Base-by-base conservation (phyloP, 2,329 filamentous ascomycete genomes). In the Canariomyces notabilis region DNA sequence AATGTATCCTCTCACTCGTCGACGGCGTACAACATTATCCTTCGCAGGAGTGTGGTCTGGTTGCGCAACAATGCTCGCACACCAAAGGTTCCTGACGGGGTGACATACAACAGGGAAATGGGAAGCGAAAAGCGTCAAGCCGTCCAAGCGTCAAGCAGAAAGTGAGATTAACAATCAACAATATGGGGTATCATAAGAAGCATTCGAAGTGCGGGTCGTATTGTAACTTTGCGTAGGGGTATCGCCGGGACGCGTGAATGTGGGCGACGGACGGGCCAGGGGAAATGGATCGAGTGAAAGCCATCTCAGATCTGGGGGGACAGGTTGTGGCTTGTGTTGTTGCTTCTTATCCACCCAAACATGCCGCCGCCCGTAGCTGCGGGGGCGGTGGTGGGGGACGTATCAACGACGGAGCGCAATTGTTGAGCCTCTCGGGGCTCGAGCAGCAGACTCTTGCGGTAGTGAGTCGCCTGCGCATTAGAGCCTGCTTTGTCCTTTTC, bases 391-490 rank as follows among this genome's bases (percentile, higher is more conserved):
- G 42, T 37, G 1, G 52, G 50, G 15, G 59, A 44, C 1, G 49
- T 51, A 7, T 67, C 64, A 8, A 61, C 46, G 1, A 60, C 53
- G 8, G 60, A 55, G 23, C 59, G 59, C 14, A 60, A 38, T n/a
- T 58, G 51, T 42, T 61, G 58, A 4, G 48, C 66, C 59, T 86
- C 83, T 37, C 84, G 76, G 8, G 90, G 90, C 64, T 96, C 90
- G 19, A 95, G 75, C 21, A 90, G 69, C 36, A 95, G 73, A 50
- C 88, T 94, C 61, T 91, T 89, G 54, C 89, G 82, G 65, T 95
- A 94, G 63, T 81, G 79, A 32, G 66, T 73, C 49, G 79, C 73
- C 61, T 81, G 77, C n/a, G 77, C 73, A 39, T 79, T 81, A 57
- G 55, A 62, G 36, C 59, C 72, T 63, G 58, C 72, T 62, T 58